These are phyloP conservation scores for Podaxis pistillaris DNA, from an alignment of 768 basidiomycete species.

Conservation along the genomic window DNA sequence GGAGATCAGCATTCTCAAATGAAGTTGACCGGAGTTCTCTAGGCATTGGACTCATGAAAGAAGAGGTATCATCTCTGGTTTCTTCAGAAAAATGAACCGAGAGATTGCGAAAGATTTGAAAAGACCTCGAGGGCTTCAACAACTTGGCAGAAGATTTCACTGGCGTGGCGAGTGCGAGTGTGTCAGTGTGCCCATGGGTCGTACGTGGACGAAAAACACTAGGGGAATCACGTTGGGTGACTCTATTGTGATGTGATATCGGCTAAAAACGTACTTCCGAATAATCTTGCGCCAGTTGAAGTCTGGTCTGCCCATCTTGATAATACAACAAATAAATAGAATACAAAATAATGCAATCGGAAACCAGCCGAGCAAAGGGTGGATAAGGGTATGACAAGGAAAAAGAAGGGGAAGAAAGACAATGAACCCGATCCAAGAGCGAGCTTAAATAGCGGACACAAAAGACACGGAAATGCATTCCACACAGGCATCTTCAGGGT, in stretches of 20 bases:
- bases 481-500: neutral
- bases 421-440: neutral
- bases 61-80: slow-evolving; percentile 2
- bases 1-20: neutral
- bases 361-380: neutral
- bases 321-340: neutral
- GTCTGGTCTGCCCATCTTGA: neutral
- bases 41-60: slow-evolving; percentile 14
- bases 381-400: neutral
- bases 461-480: neutral
- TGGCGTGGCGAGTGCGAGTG: neutral
- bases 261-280: neutral
- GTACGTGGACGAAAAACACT: slow-evolving; percentile 5
- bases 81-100: neutral
- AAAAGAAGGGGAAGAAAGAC: neutral
- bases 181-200: neutral
- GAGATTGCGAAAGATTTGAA: neutral
- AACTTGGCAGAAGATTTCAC: neutral
- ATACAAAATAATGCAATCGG: neutral
- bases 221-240: neutral
- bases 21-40: slow-evolving; percentile 1
- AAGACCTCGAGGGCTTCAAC: neutral
- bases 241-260: neutral
- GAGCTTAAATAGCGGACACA: neutral
- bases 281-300: slow-evolving; percentile 6